These are phyloP conservation scores for Takashimella koratensis DNA, from an alignment of 1,284 basidiomycete species.

Conservation along the genomic window DNA sequence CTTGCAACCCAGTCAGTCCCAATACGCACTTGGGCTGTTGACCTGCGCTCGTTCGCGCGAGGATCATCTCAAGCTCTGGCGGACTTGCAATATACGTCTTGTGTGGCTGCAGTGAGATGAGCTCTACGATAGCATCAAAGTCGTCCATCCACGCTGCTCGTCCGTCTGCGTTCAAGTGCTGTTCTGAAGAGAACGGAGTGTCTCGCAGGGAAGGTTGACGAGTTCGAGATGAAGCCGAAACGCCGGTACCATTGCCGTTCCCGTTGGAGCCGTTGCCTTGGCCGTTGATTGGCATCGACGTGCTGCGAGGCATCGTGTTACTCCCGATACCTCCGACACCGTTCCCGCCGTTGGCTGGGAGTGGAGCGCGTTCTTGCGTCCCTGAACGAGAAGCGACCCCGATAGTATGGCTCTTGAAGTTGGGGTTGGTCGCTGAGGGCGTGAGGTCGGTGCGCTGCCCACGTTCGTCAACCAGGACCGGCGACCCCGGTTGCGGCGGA, in stretches of 20 bases:
- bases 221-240: background rate
- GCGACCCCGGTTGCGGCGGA: slow-evolving; percentile 7
- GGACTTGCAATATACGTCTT: slow-evolving; percentile 50
- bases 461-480: background rate
- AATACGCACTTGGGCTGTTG: slow-evolving; percentile 45
- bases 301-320: background rate
- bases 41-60: slow-evolving; percentile 47
- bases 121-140: slow-evolving; percentile 44
- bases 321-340: background rate
- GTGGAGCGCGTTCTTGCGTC: background rate
- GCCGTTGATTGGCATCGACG: background rate
- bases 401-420: background rate
- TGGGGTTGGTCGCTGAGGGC: slow-evolving; percentile 5
- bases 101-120: slow-evolving; percentile 45
- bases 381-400: background rate
- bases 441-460: background rate
- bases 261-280: slow-evolving; percentile 5
- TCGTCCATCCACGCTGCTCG: slow-evolving; percentile 20
- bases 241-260: slow-evolving; percentile 14
- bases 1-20: background rate
- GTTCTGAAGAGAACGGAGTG: slow-evolving; percentile 2
- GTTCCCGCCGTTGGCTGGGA: background rate
- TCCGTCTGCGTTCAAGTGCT: background rate
- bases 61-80: slow-evolving; percentile 49
- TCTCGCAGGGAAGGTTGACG: background rate